phyloP scores from a whole-genome alignment of 2,329 filamentous ascomycete species.

The Leptographium wingfieldii region DNA sequence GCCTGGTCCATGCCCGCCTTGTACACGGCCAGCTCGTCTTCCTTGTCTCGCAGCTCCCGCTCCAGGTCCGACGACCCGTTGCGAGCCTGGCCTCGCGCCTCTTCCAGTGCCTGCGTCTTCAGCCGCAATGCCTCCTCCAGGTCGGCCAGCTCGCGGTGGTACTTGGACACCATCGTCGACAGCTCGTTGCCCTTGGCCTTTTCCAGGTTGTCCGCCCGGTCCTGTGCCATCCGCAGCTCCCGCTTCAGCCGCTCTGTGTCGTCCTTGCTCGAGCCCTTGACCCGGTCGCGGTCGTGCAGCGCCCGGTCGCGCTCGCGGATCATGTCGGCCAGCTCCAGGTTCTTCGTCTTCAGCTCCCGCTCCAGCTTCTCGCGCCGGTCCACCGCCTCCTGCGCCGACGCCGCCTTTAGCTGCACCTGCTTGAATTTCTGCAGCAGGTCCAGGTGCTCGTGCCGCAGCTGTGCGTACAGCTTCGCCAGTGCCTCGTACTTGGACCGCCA shows the following conservation, averaged over 20 bases:
- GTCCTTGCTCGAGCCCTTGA: slow-evolving; percentile 77
- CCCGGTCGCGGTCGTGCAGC: slow-evolving; percentile 80
- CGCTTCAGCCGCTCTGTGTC: slow-evolving; percentile 91
- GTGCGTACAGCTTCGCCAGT: slow-evolving; percentile 91
- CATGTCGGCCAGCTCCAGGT: slow-evolving; percentile 97
- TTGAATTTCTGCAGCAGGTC: slow-evolving; percentile 96
- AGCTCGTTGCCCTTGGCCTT: slow-evolving; percentile 89
- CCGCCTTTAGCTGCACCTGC: slow-evolving; percentile 86
- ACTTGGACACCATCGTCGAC: slow-evolving; percentile 85
- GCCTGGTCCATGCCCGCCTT: slow-evolving; percentile 97
- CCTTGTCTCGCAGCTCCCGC: slow-evolving; percentile 76
- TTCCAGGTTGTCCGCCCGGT: slow-evolving; percentile 85
- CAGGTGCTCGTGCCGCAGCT: slow-evolving; percentile 86
- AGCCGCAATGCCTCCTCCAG: slow-evolving; percentile 82
- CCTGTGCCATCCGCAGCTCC: slow-evolving; percentile 81
- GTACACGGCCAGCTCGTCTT: slow-evolving; percentile 95
- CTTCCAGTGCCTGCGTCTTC: slow-evolving; percentile 79
- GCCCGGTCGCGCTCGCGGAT: slow-evolving; percentile 92
- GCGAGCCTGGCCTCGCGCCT: slow-evolving; percentile 62
- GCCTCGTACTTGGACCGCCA: slow-evolving; percentile 97
- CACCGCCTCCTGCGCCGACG: slow-evolving; percentile 92
- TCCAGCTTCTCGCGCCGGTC: slow-evolving; percentile 90
- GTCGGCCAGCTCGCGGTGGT: slow-evolving; percentile 94
- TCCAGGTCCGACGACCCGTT: slow-evolving; percentile 82
- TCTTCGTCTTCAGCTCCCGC: slow-evolving; percentile 98